phyloP scores from a whole-genome alignment of 345 rosid species.

The Pistacia integerrima region DNA sequence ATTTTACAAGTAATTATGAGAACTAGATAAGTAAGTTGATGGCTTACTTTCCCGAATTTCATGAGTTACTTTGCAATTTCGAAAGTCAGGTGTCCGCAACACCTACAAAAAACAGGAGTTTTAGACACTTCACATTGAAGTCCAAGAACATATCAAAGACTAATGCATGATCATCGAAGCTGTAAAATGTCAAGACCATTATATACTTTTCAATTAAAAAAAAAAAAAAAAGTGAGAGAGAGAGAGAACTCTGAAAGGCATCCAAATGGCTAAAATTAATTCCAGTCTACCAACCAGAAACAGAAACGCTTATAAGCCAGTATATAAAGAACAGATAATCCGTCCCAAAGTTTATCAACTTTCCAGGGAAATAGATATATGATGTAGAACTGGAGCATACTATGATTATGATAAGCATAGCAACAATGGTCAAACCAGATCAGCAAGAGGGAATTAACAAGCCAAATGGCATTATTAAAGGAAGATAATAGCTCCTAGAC shows the following conservation, averaged over 20 bases:
- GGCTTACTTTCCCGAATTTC: slow-evolving; percentile 77
- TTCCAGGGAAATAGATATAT: neutral
- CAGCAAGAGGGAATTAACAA: neutral
- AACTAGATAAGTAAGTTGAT: neutral
- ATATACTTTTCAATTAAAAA: neutral
- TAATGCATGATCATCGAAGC: neutral
- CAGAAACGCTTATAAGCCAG: neutral
- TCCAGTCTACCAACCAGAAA: neutral
- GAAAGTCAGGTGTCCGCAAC: slow-evolving; percentile 66
- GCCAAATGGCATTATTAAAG: neutral
- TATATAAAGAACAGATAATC: neutral
- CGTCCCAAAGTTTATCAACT: too few species aligned
- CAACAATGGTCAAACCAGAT: neutral
- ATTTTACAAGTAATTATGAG: neutral
- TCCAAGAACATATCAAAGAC: neutral
- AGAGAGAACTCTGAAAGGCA: neutral
- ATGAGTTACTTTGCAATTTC: slow-evolving; percentile 56
- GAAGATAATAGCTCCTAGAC: neutral
- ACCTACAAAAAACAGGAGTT: slow-evolving; percentile 39
- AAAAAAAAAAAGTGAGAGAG: neutral
- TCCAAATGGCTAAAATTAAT: neutral
- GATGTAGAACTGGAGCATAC: neutral
- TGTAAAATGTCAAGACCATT: slow-evolving; percentile 1
- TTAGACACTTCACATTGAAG: neutral
- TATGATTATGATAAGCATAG: neutral